Evolutionary conservation across 805 yeast genomes (phyloP).

Genomic region (Huiozyma sinensis): DNA sequence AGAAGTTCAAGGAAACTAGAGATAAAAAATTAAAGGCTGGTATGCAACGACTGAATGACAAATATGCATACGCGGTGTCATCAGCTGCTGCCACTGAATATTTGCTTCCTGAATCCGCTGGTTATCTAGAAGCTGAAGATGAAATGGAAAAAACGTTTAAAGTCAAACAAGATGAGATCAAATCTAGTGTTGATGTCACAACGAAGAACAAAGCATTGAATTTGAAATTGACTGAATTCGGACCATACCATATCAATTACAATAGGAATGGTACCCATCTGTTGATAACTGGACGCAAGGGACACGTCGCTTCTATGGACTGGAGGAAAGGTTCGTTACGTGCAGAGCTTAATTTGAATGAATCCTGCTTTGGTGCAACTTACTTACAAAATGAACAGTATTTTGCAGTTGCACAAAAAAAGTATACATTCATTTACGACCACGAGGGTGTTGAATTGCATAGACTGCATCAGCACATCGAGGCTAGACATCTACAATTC

Average conservation of each 20-base stretch:
- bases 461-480: slow-evolving; percentile 81
- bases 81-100: slow-evolving; percentile 83
- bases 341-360: slow-evolving; percentile 76
- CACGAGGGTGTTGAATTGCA: slow-evolving; percentile 86
- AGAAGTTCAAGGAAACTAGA: slow-evolving; percentile 28
- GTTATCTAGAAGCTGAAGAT: slow-evolving; percentile 86
- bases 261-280: slow-evolving; percentile 81
- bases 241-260: slow-evolving; percentile 78
- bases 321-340: slow-evolving; percentile 82
- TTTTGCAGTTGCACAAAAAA: slow-evolving; percentile 95
- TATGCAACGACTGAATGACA: slow-evolving; percentile 55
- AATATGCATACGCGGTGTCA: slow-evolving; percentile 66
- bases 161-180: slow-evolving; percentile 72
- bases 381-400: slow-evolving; percentile 86
- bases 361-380: slow-evolving; percentile 83
- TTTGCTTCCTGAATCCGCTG: slow-evolving; percentile 72
- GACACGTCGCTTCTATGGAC: slow-evolving; percentile 92
- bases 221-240: slow-evolving; percentile 62
- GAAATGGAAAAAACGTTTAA: slow-evolving; percentile 84
- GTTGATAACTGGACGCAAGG: slow-evolving; percentile 78
- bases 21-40: slow-evolving; percentile 56
- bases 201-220: slow-evolving; percentile 71
- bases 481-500: slow-evolving; percentile 71
- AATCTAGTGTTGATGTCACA: slow-evolving; percentile 59
- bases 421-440: slow-evolving; percentile 86